Base-by-base conservation (phyloP, 352 stramenopile genomes). In the Phytophthora niederhauseri region DNA sequence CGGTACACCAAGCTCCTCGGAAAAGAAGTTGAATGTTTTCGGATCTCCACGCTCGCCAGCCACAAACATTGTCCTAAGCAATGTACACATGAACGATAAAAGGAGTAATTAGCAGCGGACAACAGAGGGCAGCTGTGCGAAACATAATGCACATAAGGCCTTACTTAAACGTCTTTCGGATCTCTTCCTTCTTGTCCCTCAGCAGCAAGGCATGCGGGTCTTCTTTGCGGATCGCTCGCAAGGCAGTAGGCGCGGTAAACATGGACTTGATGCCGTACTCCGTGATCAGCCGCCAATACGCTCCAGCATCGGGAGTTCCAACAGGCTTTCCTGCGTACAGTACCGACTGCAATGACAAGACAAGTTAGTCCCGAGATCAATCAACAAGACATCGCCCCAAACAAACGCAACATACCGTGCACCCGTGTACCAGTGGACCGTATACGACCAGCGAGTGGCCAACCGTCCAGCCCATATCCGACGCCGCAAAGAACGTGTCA, bases 311-410 rank as follows among this genome's bases (percentile, higher is more conserved):
- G 2, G 91, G 90, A 26, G 90, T 97, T 43, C 87, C 82, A 50
- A 97, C 83, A 17, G 93, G 93, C 41, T 97, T 98, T 14, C 92
- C 91, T 67, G 97, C 94, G 50, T 95, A 98, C 51, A 98, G 61
- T 63, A 98, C 70, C 6, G 88, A 94, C 80, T 85, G 49, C n/a
- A 51, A 49, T 11, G 30, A 31, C 11, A 26, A 67, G 1, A 45
- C 15, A 46, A 46, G 4, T 68, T 22, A 65, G 26, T 14, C 41
- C 34, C 38, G 17, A 20, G 28, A 36, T 57, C 6, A 55, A 57
- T n/a, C 11, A 11, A 8, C 19, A 61, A 52, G 15, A 45, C 36
- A 45, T 45, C 22, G 17, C 14, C 26, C 5, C 22, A 60, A 60
- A 19, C 19, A n/a, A 17, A 12, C 36, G 54, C 50, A 58, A 31